Base-by-base conservation (phyloP, 352 stramenopile species). In the Phytophthora vignae region DNA sequence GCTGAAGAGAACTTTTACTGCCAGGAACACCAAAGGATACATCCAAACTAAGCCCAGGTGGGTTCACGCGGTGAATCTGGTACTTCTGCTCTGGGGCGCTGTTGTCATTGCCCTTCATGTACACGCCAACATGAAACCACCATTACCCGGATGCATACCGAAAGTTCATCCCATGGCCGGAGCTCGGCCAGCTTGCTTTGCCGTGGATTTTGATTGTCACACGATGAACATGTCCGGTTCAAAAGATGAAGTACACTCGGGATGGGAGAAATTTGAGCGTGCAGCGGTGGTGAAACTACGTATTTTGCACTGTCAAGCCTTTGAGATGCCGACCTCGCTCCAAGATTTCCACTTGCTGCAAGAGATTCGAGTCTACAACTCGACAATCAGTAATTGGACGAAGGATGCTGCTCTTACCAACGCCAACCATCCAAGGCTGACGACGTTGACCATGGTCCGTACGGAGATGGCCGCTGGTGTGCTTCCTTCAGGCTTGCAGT, bases 141-240 rank as follows among this genome's bases (percentile, higher is more conserved):
- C 72, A 1, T 38, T 73, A 21, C 1, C n/a, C 1, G 58, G 68
- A 10, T 76, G 72, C 3, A 52, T 57, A n/a, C 67, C 68, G 4
- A 52, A 73, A 21, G 74, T 80, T 0, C 31, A 67, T 15, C 71
- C 78, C 0, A 82, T 79, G 76, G 63, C 76, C 53, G 67, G 77
- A 27, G 29, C 19, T 2, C 21, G 74, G 12, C 67, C 67, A 0
- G 74, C 76, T 21, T 85, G 81, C 27, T 77, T 71, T 64, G 19
- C 76, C 0, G 60, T 84, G 3, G 49, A 76, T n/a, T 65, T 85
- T 22, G 76, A 84, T 55, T 88, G 81, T 25, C 19, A 78, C 12
- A 7, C 19, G 0, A n/a, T 67, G 0, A 53, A 49, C 0, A 72
- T 73, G 14, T 22, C 55, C 3, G 70, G 64, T 5, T 11, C 8